phyloP scores from a whole-genome alignment of 768 basidiomycete genomes.

The Cubamyces lactineus region DNA sequence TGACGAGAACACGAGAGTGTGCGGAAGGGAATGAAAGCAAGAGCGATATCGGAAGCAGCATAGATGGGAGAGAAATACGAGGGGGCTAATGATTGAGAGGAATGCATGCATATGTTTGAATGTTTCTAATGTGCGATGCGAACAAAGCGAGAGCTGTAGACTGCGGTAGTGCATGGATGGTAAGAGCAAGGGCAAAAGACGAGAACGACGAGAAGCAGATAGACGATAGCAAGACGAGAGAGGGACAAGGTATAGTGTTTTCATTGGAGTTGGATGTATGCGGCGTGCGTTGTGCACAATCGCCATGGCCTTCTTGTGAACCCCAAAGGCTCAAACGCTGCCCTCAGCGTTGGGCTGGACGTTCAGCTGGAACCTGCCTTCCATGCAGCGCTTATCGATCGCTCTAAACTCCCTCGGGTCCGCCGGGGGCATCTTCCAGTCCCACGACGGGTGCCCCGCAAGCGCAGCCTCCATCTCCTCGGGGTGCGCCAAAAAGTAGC shows the following conservation, averaged over 20 bases:
- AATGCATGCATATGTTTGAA: too few relatives aligned
- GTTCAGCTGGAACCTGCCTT: constrained; percentile 9
- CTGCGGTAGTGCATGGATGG: too few relatives aligned
- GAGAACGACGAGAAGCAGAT: neutral
- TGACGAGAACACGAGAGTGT: too few relatives aligned
- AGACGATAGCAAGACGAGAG: neutral
- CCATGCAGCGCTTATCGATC: constrained; percentile 2
- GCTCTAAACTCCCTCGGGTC: constrained; percentile 12
- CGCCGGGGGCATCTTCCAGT: constrained; percentile 9
- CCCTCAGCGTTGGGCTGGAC: neutral
- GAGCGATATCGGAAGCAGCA: neutral
- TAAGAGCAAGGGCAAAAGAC: too few relatives aligned
- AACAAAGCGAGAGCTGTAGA: too few relatives aligned
- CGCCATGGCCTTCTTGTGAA: neutral
- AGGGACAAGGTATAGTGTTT: neutral
- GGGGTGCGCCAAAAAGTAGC: constrained; percentile 17
- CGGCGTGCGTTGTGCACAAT: neutral
- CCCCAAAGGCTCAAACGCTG: neutral
- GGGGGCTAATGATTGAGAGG: too few relatives aligned
- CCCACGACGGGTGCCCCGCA: constrained; percentile 1
- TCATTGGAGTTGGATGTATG: neutral
- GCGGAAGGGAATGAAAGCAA: neutral
- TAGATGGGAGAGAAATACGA: neutral
- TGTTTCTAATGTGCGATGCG: too few relatives aligned
- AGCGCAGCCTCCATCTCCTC: constrained; percentile 15